phyloP scores from a whole-genome alignment of 495 filamentous ascomycete genomes.

The Penicillium fimorum region DNA sequence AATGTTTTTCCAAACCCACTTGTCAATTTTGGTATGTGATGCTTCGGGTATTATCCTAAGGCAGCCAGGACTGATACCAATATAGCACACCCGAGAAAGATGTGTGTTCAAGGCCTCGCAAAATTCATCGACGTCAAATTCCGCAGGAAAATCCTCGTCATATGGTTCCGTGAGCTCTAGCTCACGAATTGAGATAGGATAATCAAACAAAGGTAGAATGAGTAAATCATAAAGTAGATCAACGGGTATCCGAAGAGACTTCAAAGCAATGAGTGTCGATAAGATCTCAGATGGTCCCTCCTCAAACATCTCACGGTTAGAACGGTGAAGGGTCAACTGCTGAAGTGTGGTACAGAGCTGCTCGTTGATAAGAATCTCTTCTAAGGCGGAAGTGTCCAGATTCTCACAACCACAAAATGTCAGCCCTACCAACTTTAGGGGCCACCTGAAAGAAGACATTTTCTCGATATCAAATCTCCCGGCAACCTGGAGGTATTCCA shows the following conservation, averaged over 20 bases:
- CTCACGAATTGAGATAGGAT: conserved; percentile 1
- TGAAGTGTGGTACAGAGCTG: conserved; percentile 7
- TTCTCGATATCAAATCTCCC: conserved; percentile 24
- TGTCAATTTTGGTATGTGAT: conserved; percentile 3
- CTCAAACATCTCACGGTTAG: neutral
- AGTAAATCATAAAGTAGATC: conserved; percentile 2
- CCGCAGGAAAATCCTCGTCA: neutral
- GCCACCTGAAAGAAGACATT: conserved; percentile 33
- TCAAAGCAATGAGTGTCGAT: neutral
- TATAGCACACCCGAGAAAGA: conserved; percentile 5
- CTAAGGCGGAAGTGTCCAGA: conserved; percentile 13
- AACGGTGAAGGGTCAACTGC: neutral
- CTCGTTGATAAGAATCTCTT: conserved; percentile 5
- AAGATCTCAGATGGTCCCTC: neutral
- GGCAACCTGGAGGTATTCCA: conserved; percentile 27
- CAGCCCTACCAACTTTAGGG: conserved; percentile 26
- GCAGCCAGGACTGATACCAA: conserved; percentile 7
- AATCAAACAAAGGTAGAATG: conserved; percentile 3
- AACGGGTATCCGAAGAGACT: conserved; percentile 7
- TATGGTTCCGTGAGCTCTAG: conserved; percentile 3
- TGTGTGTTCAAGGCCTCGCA: neutral
- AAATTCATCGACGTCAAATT: conserved; percentile 1
- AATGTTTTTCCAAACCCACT: conserved; percentile 12
- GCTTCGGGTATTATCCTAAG: neutral
- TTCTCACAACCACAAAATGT: conserved; percentile 29